Conservation (phyloP, 805 yeast species). For the Torulaspora maleeae region DNA sequence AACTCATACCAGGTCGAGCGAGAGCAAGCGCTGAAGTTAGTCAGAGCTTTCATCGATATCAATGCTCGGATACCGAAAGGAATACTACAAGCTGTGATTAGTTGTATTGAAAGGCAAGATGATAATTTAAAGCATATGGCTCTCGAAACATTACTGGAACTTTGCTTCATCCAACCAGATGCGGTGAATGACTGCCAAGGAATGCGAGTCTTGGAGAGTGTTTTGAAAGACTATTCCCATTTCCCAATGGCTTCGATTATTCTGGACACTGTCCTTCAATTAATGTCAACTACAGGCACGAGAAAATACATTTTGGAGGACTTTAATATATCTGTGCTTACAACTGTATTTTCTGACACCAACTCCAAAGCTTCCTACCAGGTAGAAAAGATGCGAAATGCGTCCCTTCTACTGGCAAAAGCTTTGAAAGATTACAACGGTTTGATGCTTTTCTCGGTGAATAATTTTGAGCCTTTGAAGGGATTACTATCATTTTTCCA, state of each 20-base stretch:
- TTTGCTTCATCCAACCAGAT: slow-evolving; percentile 44
- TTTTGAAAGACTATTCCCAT: slow-evolving; percentile 27
- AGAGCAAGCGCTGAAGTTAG: slow-evolving; percentile 68
- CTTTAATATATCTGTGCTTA: slow-evolving; percentile 54
- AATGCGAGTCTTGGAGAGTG: slow-evolving; percentile 37
- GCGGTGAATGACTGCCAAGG: slow-evolving; percentile 46
- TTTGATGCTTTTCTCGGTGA: slow-evolving; percentile 54
- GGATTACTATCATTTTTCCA: slow-evolving; percentile 61
- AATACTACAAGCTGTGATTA: slow-evolving; percentile 60
- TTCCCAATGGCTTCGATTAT: slow-evolving; percentile 27
- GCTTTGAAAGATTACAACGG: slow-evolving; percentile 77
- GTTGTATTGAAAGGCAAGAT: slow-evolving; percentile 53
- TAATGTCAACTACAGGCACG: slow-evolving; percentile 30
- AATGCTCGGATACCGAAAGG: slow-evolving; percentile 61
- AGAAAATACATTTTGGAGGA: slow-evolving; percentile 45
- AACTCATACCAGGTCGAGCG: slow-evolving; percentile 55
- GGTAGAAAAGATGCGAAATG: slow-evolving; percentile 52
- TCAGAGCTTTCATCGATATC: slow-evolving; percentile 55
- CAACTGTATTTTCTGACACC: slow-evolving; percentile 68
- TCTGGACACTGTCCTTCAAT: slow-evolving; percentile 27
- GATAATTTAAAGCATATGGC: slow-evolving; percentile 50
- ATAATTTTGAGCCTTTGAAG: slow-evolving; percentile 50
- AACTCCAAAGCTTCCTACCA: slow-evolving; percentile 46
- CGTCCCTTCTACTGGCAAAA: slow-evolving; percentile 54
- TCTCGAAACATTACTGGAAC: slow-evolving; percentile 54